Conservation (phyloP, 1,139 yeast genomes). For the Yueomyces sp. region DNA sequence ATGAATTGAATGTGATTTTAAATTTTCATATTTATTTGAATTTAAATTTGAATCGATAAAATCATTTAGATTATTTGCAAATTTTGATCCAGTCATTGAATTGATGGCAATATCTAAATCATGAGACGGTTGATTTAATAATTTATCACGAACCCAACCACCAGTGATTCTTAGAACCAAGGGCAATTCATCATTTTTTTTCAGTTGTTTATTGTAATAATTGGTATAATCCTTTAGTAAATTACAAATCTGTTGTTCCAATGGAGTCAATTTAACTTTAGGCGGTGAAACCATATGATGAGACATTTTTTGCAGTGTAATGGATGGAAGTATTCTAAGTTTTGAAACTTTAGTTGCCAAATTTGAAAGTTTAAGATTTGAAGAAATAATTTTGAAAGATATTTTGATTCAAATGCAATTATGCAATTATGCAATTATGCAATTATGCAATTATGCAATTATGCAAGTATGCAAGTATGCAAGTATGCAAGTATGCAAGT, state of each 20-base stretch:
- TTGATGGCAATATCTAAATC: slow-evolving; percentile 91
- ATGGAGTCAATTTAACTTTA: slow-evolving; percentile 9
- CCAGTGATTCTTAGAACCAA: slow-evolving; percentile 77
- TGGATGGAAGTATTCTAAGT: too few relatives aligned
- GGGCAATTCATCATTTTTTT: slow-evolving; percentile 9
- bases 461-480: too few relatives aligned
- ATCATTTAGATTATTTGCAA: slow-evolving; percentile 53
- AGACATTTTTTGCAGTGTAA: too few relatives aligned
- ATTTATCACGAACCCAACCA: slow-evolving; percentile 97
- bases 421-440: too few relatives aligned
- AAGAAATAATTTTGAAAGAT: too few relatives aligned
- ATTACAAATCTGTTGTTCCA: slow-evolving; percentile 17
- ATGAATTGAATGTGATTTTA: slow-evolving; percentile 43
- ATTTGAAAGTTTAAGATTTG: too few relatives aligned
- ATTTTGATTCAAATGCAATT: too few relatives aligned
- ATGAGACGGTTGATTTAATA: slow-evolving; percentile 65
- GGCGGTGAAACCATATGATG: not conserved
- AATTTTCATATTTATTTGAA: slow-evolving; percentile 23
- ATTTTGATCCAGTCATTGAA: slow-evolving; percentile 69
- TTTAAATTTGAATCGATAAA: slow-evolving; percentile 27
- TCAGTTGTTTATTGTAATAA: slow-evolving; percentile 8
- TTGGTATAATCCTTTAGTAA: slow-evolving; percentile 18
- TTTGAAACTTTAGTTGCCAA: too few relatives aligned
- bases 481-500: too few relatives aligned
- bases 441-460: too few relatives aligned